A percentile compares a stretch with the other conserved stretches of the same genome.
phyloP scores from a whole-genome alignment of 257 asterid genomes.

The Solanum sejunctum region DNA sequence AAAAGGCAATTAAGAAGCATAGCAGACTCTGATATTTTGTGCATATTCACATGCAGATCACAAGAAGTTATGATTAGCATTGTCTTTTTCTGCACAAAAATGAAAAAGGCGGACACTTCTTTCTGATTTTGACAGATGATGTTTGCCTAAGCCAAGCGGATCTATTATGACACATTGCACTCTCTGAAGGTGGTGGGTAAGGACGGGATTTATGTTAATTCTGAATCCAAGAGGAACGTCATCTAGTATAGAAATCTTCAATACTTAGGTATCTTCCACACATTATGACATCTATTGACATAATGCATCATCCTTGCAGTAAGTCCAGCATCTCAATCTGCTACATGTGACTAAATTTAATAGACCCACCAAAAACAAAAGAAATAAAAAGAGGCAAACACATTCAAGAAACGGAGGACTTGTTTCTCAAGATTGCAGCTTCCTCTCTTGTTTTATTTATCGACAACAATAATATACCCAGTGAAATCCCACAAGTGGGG shows the following conservation, averaged over 20 bases:
- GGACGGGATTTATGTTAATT: neutral
- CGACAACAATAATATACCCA: too few relatives aligned
- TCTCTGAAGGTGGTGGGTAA: neutral
- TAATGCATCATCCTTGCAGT: neutral
- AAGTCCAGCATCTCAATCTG: neutral
- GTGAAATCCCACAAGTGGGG: neutral
- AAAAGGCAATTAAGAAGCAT: neutral
- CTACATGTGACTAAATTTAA: neutral
- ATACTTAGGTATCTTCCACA: neutral
- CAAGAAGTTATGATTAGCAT: neutral
- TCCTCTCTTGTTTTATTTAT: neutral
- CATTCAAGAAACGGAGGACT: neutral
- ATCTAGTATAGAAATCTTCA: neutral
- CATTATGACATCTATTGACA: neutral
- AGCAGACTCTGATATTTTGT: neutral
- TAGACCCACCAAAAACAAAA: neutral
- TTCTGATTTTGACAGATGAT: neutral
- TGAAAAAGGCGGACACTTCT: neutral
- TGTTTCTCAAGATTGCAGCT: neutral
- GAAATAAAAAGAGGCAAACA: neutral
- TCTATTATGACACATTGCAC: neutral
- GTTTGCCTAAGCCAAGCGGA: neutral
- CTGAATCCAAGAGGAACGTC: neutral
- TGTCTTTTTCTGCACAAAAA: neutral
- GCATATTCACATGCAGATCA: neutral